Evolutionary conservation across 2,329 filamentous ascomycete genomes (phyloP).

Genomic region (Sclerotinia trifoliorum): DNA sequence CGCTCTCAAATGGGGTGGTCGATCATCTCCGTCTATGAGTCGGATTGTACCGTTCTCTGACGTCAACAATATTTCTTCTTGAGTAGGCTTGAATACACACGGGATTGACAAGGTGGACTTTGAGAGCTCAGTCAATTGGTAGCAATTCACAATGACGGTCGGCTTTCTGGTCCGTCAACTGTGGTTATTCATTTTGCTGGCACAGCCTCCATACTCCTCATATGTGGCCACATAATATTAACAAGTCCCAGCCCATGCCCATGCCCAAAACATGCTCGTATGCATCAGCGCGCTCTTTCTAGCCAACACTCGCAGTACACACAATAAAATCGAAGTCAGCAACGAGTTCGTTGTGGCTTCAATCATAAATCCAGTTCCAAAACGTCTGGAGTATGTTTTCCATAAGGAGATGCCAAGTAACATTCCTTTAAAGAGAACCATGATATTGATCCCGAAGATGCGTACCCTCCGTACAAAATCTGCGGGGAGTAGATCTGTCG

Average conservation of each 20-base stretch:
- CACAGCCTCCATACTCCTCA: conserved; percentile 41
- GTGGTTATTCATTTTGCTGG: conserved; percentile 55
- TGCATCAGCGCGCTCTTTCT: conserved; percentile 60
- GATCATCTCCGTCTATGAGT: neutral
- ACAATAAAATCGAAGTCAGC: conserved; percentile 63
- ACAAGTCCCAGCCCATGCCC: conserved; percentile 51
- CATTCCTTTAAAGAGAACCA: conserved; percentile 57
- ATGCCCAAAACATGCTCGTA: conserved; percentile 59
- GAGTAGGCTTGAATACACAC: too few relatives aligned
- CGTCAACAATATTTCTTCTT: neutral
- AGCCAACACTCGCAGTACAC: conserved; percentile 54
- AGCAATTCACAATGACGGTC: conserved; percentile 34
- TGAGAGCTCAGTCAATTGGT: neutral
- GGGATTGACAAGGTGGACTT: neutral
- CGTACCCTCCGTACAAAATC: conserved; percentile 60
- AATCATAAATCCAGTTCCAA: conserved; percentile 58
- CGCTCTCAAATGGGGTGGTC: neutral
- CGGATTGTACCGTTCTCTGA: neutral
- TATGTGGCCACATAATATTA: conserved; percentile 49
- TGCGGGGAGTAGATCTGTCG: conserved; percentile 57
- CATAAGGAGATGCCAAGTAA: conserved; percentile 56
- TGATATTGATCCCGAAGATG: conserved; percentile 51
- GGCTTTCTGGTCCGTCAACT: conserved; percentile 50
- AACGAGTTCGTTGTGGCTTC: conserved; percentile 61
- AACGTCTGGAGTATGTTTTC: conserved; percentile 60